Conservation (phyloP, 164 flowering plant species). For the Tetrastigma voinierianum region DNA sequence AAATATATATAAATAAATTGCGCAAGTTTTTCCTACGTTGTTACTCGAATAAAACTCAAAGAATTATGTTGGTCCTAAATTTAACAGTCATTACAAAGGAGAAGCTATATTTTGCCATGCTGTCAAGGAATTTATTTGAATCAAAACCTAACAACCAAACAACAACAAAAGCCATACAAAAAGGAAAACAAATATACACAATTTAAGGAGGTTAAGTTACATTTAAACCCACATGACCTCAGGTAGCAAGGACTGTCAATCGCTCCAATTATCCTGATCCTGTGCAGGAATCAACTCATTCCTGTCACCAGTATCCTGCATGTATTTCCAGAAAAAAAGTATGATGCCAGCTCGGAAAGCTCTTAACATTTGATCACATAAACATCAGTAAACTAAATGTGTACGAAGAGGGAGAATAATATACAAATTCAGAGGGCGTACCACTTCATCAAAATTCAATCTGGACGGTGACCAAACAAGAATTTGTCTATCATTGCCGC, state of each 20-base stretch:
- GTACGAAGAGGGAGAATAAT: neutral
- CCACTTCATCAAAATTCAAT: conserved; percentile 46
- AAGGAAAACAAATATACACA: too few relatives aligned
- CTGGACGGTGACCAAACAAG: conserved; percentile 87
- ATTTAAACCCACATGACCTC: neutral
- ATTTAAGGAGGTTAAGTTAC: too few relatives aligned
- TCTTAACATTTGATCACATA: neutral
- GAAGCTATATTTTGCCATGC: too few relatives aligned
- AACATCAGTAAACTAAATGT: neutral
- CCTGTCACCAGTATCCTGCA: conserved; percentile 35
- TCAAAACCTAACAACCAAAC: too few relatives aligned
- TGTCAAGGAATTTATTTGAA: too few relatives aligned
- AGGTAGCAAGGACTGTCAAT: conserved; percentile 21
- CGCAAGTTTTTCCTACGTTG: too few relatives aligned
- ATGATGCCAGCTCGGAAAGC: neutral
- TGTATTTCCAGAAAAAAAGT: conserved; percentile 8
- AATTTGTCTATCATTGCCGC: conserved; percentile 88
- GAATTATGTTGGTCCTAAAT: too few relatives aligned
- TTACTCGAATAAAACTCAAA: too few relatives aligned
- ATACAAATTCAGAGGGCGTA: conserved; percentile 17
- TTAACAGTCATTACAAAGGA: too few relatives aligned
- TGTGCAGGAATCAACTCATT: conserved; percentile 13
- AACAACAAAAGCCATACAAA: too few relatives aligned
- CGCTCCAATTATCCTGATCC: conserved; percentile 72
- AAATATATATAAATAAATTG: too few relatives aligned